Base-by-base conservation (phyloP, 495 filamentous ascomycete genomes). In the Penicillium argentinense region DNA sequence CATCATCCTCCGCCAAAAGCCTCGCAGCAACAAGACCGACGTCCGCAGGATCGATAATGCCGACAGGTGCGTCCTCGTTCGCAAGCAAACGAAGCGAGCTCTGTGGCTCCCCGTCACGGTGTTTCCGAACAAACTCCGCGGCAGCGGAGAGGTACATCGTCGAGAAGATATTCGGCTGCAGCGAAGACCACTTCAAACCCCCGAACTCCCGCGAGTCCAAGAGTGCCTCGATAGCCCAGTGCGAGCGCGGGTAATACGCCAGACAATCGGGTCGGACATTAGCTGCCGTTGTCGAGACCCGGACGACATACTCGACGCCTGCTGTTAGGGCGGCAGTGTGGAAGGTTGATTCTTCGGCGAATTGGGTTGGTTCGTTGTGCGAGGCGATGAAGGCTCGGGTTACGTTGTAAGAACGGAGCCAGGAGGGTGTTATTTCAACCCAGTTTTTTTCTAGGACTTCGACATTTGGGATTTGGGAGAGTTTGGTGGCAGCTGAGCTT, bases 201-300 rank as follows among this genome's bases (percentile, higher is more conserved):
- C 16, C 34, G 50, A 74, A 74, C 34, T 73, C 64, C 0, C 64
- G 64, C 12, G 71, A 59, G 34, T 34, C 30, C 2, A 76, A 57
- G 1, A 76, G 49, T 18, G 60, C 21, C 53, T 75, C 73, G 36
- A 76, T 67, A 0, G 73, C 73, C 72, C 73, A 76, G 39, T 76
- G 73, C 1, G 48, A 12, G 24, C 73, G 72, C n/a, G 71, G 21
- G 39, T 76, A 76, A 48, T 72, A 74, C 4, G 63, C 60, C 7
- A 16, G 17, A 25, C 32, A 62, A 46, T 74, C 66, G 4, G 73
- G 70, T 17, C 54, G 57, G 6, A 75, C 73, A 29, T 70, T 72
- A 2, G 70, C 60, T 3, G 68, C 69, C 0, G 60, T 67, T 0
- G 72, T 76, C 1, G 72, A 76, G 46, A 75, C 75, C 13, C 72